Evolutionary conservation across 192 early-diverging fungal genomes (phyloP).

Genomic region (Thoreauomyces humboldtii): DNA sequence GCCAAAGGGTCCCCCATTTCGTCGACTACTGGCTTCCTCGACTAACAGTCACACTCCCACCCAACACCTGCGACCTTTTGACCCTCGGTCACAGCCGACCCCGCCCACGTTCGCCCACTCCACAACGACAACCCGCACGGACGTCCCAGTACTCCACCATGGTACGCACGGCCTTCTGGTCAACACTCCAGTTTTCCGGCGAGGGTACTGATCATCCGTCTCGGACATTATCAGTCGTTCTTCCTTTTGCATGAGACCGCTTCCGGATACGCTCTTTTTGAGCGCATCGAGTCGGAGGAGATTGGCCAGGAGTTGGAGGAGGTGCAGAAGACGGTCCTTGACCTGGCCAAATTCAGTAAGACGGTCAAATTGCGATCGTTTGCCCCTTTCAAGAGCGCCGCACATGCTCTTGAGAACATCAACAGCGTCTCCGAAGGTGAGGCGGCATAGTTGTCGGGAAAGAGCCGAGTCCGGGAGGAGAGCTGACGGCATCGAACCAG

Average conservation of each 20-base stretch:
- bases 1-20: no score
- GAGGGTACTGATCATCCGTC: no score
- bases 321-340: conserved; percentile 76
- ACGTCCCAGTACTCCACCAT: no score
- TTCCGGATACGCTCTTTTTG: conserved; percentile 95
- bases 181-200: no score
- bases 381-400: conserved; percentile 93
- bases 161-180: no score
- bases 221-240: conserved; percentile 26
- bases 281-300: conserved; percentile 89
- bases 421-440: conserved; percentile 97
- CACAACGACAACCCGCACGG: no score
- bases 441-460: neutral
- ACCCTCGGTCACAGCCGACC: no score
- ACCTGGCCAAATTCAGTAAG: conserved; percentile 88
- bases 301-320: conserved; percentile 91
- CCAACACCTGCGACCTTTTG: no score
- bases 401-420: conserved; percentile 95
- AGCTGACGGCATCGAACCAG: conserved; percentile 34
- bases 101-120: no score
- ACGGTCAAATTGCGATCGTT: conserved; percentile 93
- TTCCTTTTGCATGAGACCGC: conserved; percentile 89
- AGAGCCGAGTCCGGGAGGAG: no score
- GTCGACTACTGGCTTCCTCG: no score
- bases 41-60: no score